A percentile compares a stretch with the other conserved stretches of the same genome.
phyloP scores from a whole-genome alignment of 2,329 filamentous ascomycete genomes.

The Venturia nashicola region DNA sequence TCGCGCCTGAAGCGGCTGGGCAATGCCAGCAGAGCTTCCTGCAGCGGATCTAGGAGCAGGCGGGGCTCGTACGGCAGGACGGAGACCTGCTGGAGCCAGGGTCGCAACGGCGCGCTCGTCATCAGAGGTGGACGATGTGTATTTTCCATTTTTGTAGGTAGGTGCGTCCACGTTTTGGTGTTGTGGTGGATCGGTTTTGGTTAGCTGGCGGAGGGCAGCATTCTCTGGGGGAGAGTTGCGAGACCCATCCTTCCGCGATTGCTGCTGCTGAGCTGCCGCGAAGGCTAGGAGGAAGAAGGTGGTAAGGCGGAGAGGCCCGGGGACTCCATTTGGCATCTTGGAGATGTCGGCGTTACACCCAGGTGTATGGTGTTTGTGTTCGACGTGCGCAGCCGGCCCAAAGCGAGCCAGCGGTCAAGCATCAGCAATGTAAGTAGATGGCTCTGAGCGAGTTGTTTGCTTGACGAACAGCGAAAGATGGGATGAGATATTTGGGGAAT shows the following conservation, averaged over 20 bases:
- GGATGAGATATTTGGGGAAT: not conserved
- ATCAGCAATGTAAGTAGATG: not conserved
- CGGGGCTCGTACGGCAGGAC: conserved; percentile 86
- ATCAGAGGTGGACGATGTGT: conserved; percentile 15
- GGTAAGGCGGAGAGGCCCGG: conserved; percentile 16
- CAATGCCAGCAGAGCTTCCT: conserved; percentile 41
- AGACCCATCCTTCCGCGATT: conserved; percentile 18
- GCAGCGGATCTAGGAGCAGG: conserved; percentile 50
- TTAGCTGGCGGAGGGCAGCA: conserved; percentile 14
- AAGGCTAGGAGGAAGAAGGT: conserved; percentile 22
- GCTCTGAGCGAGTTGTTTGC: not conserved
- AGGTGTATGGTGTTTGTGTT: not conserved
- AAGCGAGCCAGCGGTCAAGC: conserved; percentile 7
- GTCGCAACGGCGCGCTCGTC: conserved; percentile 94
- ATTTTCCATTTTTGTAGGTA: conserved; percentile 6
- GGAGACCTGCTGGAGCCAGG: conserved; percentile 73
- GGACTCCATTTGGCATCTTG: conserved; percentile 8
- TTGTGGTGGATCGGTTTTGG: conserved; percentile 13
- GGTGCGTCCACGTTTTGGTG: not conserved
- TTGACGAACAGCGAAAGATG: not conserved
- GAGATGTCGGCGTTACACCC: not conserved
- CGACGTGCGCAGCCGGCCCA: conserved; percentile 5
- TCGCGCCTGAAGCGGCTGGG: conserved; percentile 77
- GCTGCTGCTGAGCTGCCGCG: conserved; percentile 29
- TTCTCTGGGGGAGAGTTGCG: conserved; percentile 18